Evolutionary conservation across 257 asterid species (phyloP).

Genomic region (Plantago major): DNA sequence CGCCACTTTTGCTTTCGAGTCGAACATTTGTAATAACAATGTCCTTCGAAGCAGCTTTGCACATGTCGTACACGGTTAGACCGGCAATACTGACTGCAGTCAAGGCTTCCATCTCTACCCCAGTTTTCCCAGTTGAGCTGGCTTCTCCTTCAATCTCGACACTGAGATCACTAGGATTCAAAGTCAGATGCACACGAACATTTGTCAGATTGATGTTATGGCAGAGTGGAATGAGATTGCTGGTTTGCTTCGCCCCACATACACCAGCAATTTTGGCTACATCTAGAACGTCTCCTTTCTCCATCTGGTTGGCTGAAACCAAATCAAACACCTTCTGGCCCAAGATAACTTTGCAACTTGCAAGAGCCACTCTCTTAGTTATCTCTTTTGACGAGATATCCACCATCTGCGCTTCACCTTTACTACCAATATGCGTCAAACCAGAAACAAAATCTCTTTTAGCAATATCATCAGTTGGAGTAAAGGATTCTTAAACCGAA

Average conservation of each 20-base stretch:
- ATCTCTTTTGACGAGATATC: constrained; percentile 65
- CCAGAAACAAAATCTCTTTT: constrained; percentile 23
- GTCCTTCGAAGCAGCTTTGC: constrained; percentile 74
- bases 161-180: constrained; percentile 50
- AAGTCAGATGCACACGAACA: constrained; percentile 44
- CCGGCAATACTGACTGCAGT: constrained; percentile 76
- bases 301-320: constrained; percentile 73
- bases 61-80: constrained; percentile 59
- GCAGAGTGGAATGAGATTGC: constrained; percentile 79
- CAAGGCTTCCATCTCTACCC: constrained; percentile 94
- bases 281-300: constrained; percentile 74
- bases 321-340: constrained; percentile 60
- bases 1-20: constrained; percentile 75
- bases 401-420: constrained; percentile 82
- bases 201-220: constrained; percentile 64
- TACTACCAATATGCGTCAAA: constrained; percentile 55
- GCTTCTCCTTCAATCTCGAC: constrained; percentile 63
- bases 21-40: constrained; percentile 53
- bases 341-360: constrained; percentile 72
- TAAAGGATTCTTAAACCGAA: constrained; percentile 30
- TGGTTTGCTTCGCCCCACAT: constrained; percentile 71
- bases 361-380: constrained; percentile 62
- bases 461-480: constrained; percentile 6
- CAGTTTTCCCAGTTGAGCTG: constrained; percentile 54
- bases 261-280: constrained; percentile 81